Evolutionary conservation across 2,329 filamentous ascomycete genomes (phyloP).

Genomic region (Epichloe uncinata): DNA sequence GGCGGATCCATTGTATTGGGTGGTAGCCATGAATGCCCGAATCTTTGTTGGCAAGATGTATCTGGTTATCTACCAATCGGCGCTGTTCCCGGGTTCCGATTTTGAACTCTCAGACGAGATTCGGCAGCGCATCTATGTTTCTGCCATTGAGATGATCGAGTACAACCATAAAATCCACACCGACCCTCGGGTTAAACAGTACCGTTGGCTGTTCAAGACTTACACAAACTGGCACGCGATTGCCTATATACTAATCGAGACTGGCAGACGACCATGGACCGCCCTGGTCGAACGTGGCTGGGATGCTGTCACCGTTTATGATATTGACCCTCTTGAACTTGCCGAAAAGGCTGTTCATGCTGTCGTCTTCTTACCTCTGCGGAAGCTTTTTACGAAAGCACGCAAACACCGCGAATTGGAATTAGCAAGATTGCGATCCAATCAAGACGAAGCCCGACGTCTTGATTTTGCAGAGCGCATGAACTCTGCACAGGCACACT

Average conservation of each 20-base stretch:
- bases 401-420: slow-evolving; percentile 38
- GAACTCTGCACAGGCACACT: slow-evolving; percentile 29
- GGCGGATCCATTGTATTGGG: slow-evolving; percentile 47
- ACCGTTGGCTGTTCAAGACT: slow-evolving; percentile 36
- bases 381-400: slow-evolving; percentile 40
- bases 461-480: slow-evolving; percentile 36
- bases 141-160: slow-evolving; percentile 62
- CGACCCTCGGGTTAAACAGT: slow-evolving; percentile 35
- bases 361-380: slow-evolving; percentile 39
- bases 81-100: slow-evolving; percentile 47
- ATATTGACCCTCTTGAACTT: slow-evolving; percentile 27
- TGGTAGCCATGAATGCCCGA: slow-evolving; percentile 52
- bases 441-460: slow-evolving; percentile 34
- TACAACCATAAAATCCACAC: slow-evolving; percentile 51
- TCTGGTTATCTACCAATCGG: slow-evolving; percentile 62
- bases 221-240: slow-evolving; percentile 40
- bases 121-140: slow-evolving; percentile 56
- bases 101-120: slow-evolving; percentile 45
- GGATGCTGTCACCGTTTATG: slow-evolving; percentile 29
- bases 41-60: slow-evolving; percentile 69
- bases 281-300: slow-evolving; percentile 37
- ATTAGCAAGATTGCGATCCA: slow-evolving; percentile 31
- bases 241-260: slow-evolving; percentile 34
- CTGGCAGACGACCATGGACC: slow-evolving; percentile 33
- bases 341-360: slow-evolving; percentile 31